Conservation (phyloP, 495 filamentous ascomycete species). For the Parmelia sp. region DNA sequence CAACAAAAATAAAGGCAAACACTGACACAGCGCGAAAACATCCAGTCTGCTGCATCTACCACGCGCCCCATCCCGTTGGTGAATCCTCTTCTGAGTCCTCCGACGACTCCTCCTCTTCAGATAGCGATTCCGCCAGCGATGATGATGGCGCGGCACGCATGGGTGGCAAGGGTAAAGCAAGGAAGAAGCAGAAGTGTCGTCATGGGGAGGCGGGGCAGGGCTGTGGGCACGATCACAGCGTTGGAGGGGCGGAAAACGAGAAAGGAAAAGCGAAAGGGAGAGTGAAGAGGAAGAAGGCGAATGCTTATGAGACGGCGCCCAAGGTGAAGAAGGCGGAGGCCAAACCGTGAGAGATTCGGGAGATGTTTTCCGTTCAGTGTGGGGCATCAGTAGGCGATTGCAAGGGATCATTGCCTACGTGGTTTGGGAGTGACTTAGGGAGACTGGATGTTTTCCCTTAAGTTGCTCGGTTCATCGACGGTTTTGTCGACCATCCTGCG, state of each 20-base stretch:
- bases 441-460: not conserved
- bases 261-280: conserved; percentile 30
- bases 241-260: conserved; percentile 30
- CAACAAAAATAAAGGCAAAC: too few relatives aligned
- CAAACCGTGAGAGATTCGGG: conserved; percentile 1
- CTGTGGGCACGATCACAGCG: conserved; percentile 34
- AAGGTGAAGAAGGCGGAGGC: conserved; percentile 21
- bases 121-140: conserved; percentile 42
- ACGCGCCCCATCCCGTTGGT: conserved; percentile 71
- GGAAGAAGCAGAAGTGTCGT: conserved; percentile 26
- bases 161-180: conserved; percentile 15
- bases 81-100: conserved; percentile 76
- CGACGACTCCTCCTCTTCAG: conserved; percentile 47
- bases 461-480: not conserved
- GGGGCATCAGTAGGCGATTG: not conserved
- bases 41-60: conserved; percentile 96
- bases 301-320: conserved; percentile 90
- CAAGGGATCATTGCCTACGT: not conserved
- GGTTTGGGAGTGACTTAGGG: not conserved
- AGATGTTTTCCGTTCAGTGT: not conserved
- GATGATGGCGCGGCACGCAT: conserved; percentile 33
- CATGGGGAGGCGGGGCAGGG: conserved; percentile 37
- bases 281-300: conserved; percentile 61
- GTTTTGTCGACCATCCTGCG: too few relatives aligned
- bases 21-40: not conserved